Base-by-base conservation (phyloP, 345 rosid genomes). In the Gossypium mustelinum region DNA sequence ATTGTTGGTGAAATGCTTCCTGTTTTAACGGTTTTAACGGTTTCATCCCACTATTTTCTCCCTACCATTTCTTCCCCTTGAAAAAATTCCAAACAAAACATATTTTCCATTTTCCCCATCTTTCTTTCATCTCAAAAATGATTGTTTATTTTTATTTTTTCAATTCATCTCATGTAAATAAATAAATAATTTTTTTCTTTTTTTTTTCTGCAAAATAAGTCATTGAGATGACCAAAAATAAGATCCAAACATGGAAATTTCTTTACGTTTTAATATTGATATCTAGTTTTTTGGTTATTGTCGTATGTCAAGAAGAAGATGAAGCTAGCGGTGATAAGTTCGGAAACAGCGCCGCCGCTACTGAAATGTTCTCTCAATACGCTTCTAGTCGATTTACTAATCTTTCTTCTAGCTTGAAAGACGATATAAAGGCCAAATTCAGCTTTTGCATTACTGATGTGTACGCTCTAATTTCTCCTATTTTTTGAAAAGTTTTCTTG, bases 401-500 rank as follows among this genome's bases (percentile, higher is more conserved):
- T 78, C 77, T 87, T 75, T 87, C 97, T 22, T 52, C 80, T 65
- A 69, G 85, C 44, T 88, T 93, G 85, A 87, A 88, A 48, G 81
- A 57, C 54, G 97, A 94, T 17, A 82, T 95, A 54, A 48, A 75
- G 55, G 77, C 88, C 75, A 69, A 93, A 34, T 87, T 90, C 47
- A 93, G 87, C 41, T 93, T 95, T 86, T 95, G 99, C 92, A 88
- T 95, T 48, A 82, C 87, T 64, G 90, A 95, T 88, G 85, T 85
- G 99, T 95, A 77, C 75, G 93, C 11, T 11, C 67, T 66, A 54
- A 54, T 5, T 54, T 17, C 20, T 54, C 57, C 22, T 17, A 2
- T 18, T 17, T 17, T 54, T 34, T 34, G 1, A 5, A 5, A 34
- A 34, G 41, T 34, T 34, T 34, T 34, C 41, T 34, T 4, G 2